Evolutionary conservation across 73 alveolate species (phyloP), one percentile per base, ranked within the genome.

Genomic region (Halteria grandinella): DNA sequence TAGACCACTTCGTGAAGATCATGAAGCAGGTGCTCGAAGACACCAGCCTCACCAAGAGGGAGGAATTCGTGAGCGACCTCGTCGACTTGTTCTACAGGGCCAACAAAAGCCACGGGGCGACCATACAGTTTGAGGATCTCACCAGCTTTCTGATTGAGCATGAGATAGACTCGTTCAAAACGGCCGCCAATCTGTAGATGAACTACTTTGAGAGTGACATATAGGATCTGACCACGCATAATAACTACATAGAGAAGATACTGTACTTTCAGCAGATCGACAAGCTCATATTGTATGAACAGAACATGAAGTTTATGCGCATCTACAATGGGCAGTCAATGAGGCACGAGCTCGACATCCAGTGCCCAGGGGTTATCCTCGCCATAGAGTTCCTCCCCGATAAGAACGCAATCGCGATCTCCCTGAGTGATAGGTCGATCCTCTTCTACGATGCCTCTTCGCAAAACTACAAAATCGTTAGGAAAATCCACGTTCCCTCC

Each of bases 201-300:
- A 53, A 57, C 27, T 83, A 83, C 71, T 73, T 23, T 33, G 92
- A 83, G 49, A 70, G 86, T 70, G 54, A 57, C 40, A 60, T 80
- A 0, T 45, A 57, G 3, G 95, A 87, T 39, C 57, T 71, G 49
- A 80, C 95, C 37, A 87, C 91, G 34, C 95, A 87, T 47, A 85
- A 87, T 44, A 87, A 87, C 70, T 87, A 87, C 74, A 87, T 87
- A 32, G 95, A 85, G 32, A 87, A 87, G 44, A 76, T 87, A 3
- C 73, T 81, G 57, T 87, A 87, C 78, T 81, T 87, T 37, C 66
- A 85, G 59, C 45, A 75, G 28, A 57, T 80, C 54, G 95, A 87
- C 36, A 87, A 87, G 47, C 75, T 87, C 55, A 58, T 85, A 6
- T 82, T 87, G 17, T 80, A 80, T 52, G 95, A 87, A 59, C 77